phyloP scores from a whole-genome alignment of 1,139 yeast genomes.

The Geotrichum klebahnii region DNA sequence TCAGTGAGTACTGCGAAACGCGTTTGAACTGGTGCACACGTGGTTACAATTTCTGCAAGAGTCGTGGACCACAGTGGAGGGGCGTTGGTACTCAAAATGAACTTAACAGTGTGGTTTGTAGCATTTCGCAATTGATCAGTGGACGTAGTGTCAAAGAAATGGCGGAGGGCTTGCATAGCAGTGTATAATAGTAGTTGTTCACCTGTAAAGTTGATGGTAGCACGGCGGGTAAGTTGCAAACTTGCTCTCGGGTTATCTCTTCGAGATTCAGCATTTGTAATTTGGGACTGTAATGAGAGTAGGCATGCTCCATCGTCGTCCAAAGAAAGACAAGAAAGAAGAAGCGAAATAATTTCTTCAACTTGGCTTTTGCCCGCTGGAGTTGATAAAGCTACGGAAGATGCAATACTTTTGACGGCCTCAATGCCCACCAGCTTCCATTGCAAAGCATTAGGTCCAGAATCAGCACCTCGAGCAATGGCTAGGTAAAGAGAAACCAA shows the following conservation, averaged over 20 bases:
- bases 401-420: slow-evolving; percentile 46
- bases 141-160: slow-evolving; percentile 42
- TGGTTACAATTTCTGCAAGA: slow-evolving; percentile 58
- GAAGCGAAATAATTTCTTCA: slow-evolving; percentile 44
- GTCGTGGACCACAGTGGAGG: slow-evolving; percentile 51
- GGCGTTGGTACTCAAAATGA: slow-evolving; percentile 30
- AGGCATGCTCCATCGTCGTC: slow-evolving; percentile 24
- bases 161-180: slow-evolving; percentile 36
- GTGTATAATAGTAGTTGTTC: slow-evolving; percentile 24
- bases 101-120: slow-evolving; percentile 38
- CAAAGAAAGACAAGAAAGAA: slow-evolving; percentile 34
- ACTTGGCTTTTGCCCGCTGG: slow-evolving; percentile 43
- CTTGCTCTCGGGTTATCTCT: slow-evolving; percentile 13
- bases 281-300: slow-evolving; percentile 25
- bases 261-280: slow-evolving; percentile 8
- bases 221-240: slow-evolving; percentile 15
- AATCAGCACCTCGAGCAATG: slow-evolving; percentile 22
- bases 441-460: slow-evolving; percentile 44
- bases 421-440: slow-evolving; percentile 50
- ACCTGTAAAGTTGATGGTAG: slow-evolving; percentile 12
- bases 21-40: slow-evolving; percentile 85
- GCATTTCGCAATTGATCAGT: slow-evolving; percentile 39
- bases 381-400: slow-evolving; percentile 46
- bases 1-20: slow-evolving; percentile 63
- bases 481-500: slow-evolving; percentile 36